Evolutionary conservation across 2,329 filamentous ascomycete genomes (phyloP).

Genomic region (Pochonia chlamydosporia): DNA sequence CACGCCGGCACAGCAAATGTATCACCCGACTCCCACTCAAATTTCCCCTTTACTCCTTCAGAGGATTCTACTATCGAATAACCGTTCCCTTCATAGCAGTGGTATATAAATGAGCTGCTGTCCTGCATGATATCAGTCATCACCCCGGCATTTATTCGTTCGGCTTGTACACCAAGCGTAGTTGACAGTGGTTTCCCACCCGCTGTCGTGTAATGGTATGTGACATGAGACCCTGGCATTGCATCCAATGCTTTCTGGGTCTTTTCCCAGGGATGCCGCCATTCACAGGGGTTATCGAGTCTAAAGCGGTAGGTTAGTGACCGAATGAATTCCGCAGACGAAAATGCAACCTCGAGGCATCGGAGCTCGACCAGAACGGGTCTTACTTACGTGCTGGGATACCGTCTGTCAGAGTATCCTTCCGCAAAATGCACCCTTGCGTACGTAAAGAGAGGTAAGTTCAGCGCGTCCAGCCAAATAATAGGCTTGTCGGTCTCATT

Average conservation of each 20-base stretch:
- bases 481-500: slow-evolving; percentile 49
- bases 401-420: slow-evolving; percentile 39
- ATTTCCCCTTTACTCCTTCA: slow-evolving; percentile 22
- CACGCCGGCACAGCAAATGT: slow-evolving; percentile 50
- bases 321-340: too few relatives aligned
- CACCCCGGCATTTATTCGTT: slow-evolving; percentile 34
- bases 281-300: slow-evolving; percentile 29
- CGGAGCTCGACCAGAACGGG: too few relatives aligned
- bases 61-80: slow-evolving; percentile 31
- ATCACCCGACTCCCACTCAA: slow-evolving; percentile 41
- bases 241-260: slow-evolving; percentile 35
- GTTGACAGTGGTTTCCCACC: slow-evolving; percentile 30
- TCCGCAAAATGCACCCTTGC: slow-evolving; percentile 50
- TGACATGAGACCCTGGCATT: slow-evolving; percentile 19
- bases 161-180: slow-evolving; percentile 42
- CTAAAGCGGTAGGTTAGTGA: too few relatives aligned
- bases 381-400: slow-evolving; percentile 40
- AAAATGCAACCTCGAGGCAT: too few relatives aligned
- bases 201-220: slow-evolving; percentile 29
- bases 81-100: slow-evolving; percentile 44
- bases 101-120: slow-evolving; percentile 45
- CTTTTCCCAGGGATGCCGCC: slow-evolving; percentile 36
- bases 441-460: slow-evolving; percentile 45
- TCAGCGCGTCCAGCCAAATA: slow-evolving; percentile 53
- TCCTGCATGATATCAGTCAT: slow-evolving; percentile 33